Base-by-base conservation (phyloP, 2,329 filamentous ascomycete species). In the Meredithiella fracta region DNA sequence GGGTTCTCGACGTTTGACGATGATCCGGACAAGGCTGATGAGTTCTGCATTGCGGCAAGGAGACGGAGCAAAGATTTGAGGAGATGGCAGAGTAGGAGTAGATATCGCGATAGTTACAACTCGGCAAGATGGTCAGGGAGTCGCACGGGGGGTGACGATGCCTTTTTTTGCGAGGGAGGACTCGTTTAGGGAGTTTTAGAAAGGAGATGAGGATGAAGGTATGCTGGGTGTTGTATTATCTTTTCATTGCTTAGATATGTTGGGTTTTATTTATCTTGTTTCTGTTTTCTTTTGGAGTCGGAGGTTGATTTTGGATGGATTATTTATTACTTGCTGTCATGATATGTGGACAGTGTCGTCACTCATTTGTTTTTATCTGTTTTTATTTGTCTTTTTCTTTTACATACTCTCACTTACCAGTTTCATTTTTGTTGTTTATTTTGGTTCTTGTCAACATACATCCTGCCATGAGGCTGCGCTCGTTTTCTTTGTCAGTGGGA, bases 121-220 rank as follows among this genome's bases (percentile, higher is more conserved):
- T 72, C 70, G 44, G 25, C 26, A 25, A 69, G 72, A 20, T 56
- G 54, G 57, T 56, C 50, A 14, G 57, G 51, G 40, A 59, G 60
- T 37, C 58, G 52, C 8, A 56, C 17, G n/a, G 69, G 8, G 67
- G 53, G 69, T 15, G 76, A 80, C 59, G 78, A 82, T 57, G 77
- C 82, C 57, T 78, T 72, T 62, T n/a, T 73, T 73, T 47, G 47
- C 53, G 63, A 69, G 74, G 38, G 76, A 81, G 23, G 79, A 83
- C 60, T 79, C 79, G 1, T 83, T 83, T 61, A 73, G 71, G 61
- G 78, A 78, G 2, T 83, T 83, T 61, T 83, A 64, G 29, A 5
- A 8, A 38, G 44, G 26, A 5, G 47, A 15, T 29, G 22, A 5
- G n/a, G 25, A 31, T 29, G 49, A 31, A 31, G 25, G n/a, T 53